Evolutionary conservation across 345 rosid genomes (phyloP).

Genomic region (Capsella bursapastoris): DNA sequence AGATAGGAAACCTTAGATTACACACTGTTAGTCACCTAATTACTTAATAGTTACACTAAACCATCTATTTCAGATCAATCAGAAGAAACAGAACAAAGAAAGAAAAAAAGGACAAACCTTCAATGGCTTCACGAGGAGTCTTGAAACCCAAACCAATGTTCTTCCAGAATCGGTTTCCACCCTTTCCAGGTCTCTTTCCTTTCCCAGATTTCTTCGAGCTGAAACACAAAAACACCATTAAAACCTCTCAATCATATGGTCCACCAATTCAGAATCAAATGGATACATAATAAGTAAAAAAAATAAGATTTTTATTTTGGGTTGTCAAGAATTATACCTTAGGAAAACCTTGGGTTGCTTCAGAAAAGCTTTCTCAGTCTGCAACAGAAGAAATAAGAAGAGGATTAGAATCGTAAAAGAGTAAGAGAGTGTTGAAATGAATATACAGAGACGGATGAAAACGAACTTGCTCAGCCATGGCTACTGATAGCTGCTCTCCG

Average conservation of each 20-base stretch:
- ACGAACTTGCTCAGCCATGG: slow-evolving; percentile 50
- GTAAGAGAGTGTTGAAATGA: not conserved
- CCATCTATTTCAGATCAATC: not conserved
- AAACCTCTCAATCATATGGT: not conserved
- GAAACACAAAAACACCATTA: not conserved
- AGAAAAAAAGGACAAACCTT: slow-evolving; percentile 53
- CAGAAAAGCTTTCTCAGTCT: slow-evolving; percentile 86
- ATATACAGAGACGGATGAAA: no score
- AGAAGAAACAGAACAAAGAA: not conserved
- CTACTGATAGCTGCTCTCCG: slow-evolving; percentile 37
- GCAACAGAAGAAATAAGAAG: slow-evolving; percentile 9
- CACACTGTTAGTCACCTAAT: no score
- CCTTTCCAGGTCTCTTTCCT: slow-evolving; percentile 97
- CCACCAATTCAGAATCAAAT: not conserved
- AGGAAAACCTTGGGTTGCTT: slow-evolving; percentile 88
- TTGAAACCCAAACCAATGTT: slow-evolving; percentile 90
- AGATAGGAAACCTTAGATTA: not conserved
- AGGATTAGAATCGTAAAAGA: not conserved
- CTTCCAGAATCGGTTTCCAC: slow-evolving; percentile 90
- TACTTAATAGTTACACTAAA: not conserved
- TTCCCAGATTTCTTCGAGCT: slow-evolving; percentile 85
- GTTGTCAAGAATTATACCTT: slow-evolving; percentile 40
- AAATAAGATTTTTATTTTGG: not conserved
- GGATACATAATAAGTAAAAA: no score
- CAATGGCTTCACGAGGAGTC: slow-evolving; percentile 91